phyloP scores from a whole-genome alignment of 768 basidiomycete species.

The Suillus bovinus region DNA sequence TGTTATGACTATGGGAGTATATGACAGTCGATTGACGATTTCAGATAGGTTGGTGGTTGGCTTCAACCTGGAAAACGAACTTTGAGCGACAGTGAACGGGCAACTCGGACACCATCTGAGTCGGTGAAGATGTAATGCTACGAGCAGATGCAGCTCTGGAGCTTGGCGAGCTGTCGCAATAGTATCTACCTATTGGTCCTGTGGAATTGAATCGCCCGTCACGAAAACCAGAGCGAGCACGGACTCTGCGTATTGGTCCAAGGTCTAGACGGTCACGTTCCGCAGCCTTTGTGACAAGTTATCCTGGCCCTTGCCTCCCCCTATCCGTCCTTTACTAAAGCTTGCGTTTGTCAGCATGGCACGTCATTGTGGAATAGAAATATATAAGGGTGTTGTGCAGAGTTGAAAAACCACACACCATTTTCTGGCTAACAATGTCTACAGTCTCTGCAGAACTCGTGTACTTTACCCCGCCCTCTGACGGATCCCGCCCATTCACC shows the following conservation, averaged over 20 bases:
- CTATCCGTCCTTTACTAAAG: background rate
- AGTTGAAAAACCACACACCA: background rate
- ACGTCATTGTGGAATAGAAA: background rate
- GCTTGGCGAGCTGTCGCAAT: background rate
- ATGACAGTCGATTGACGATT: background rate
- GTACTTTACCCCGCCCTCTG: constrained; percentile 39
- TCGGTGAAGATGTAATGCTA: background rate
- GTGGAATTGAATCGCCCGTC: background rate
- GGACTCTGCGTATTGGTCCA: no score
- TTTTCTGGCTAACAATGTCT: background rate
- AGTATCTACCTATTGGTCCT: background rate
- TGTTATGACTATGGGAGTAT: background rate
- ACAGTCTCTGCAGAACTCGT: constrained; percentile 30
- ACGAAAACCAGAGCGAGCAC: background rate
- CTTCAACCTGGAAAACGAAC: background rate
- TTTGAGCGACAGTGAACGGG: background rate
- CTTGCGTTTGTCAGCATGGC: background rate
- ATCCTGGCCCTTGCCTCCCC: background rate
- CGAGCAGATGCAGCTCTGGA: background rate
- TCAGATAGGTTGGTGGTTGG: background rate
- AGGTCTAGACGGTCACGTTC: background rate
- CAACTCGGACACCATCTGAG: background rate
- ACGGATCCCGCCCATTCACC: constrained; percentile 43
- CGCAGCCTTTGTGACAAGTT: background rate
- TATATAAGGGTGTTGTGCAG: no score